Evolutionary conservation across 257 asterid species (phyloP).

Genomic region (Nicotiana knightiana): DNA sequence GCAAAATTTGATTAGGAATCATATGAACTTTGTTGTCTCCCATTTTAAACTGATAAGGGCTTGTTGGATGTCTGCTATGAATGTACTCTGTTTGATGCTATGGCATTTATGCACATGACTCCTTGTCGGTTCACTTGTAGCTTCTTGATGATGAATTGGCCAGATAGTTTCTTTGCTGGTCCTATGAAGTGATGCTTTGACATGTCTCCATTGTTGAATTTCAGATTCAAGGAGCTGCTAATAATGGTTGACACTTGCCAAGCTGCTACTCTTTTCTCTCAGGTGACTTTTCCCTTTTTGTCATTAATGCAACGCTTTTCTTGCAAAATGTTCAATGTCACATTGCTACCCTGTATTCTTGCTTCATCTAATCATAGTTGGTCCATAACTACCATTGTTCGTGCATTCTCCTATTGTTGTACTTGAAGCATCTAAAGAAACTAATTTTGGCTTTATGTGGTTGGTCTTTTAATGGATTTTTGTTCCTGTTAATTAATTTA

Average conservation of each 20-base stretch:
- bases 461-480: not conserved
- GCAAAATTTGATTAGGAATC: not conserved
- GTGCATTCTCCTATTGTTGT: not conserved
- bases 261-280: constrained; percentile 98
- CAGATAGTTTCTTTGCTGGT: not conserved
- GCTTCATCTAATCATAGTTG: not conserved
- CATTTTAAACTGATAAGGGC: not conserved
- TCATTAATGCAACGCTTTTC: not conserved
- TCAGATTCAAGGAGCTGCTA: constrained; percentile 92
- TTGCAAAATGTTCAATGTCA: not conserved
- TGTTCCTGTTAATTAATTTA: not conserved
- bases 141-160: not conserved
- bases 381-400: not conserved
- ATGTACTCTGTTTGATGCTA: not conserved
- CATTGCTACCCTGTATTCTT: not conserved
- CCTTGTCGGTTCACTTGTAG: not conserved
- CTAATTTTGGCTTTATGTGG: not conserved
- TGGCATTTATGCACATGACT: not conserved
- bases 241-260: constrained; percentile 99
- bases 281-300: constrained; percentile 38
- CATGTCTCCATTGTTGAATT: constrained; percentile 18
- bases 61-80: not conserved
- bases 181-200: constrained; percentile 11
- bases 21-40: not conserved
- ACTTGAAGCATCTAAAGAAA: not conserved